Evolutionary conservation across 371 early-diverging fungal species (phyloP).

Genomic region (Entomophthora muscae): DNA sequence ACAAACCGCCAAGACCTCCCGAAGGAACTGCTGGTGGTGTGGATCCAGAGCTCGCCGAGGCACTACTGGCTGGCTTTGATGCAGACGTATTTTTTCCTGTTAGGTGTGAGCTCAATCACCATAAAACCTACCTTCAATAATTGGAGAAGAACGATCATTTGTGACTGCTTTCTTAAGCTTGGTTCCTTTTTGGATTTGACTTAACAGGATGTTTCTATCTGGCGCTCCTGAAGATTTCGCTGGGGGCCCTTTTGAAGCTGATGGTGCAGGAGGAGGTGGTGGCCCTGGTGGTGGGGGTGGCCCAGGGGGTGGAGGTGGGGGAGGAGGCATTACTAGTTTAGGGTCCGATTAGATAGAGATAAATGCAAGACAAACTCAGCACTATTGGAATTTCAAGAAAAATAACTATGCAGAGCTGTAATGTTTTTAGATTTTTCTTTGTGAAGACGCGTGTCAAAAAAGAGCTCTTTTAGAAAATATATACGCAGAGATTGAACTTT

Average conservation of each 20-base stretch:
- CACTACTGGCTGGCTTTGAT: background rate
- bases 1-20: slow-evolving; percentile 31
- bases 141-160: slow-evolving; percentile 56
- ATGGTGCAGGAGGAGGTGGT: slow-evolving; percentile 3
- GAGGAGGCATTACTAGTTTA: background rate
- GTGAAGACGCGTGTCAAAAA: too few species aligned
- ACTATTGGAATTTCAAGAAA: too few species aligned
- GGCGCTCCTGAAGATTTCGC: background rate
- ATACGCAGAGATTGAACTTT: too few species aligned
- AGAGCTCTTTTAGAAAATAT: too few species aligned
- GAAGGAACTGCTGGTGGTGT: slow-evolving; percentile 9
- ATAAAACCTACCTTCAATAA: slow-evolving; percentile 21
- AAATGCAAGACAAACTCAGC: too few species aligned
- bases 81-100: slow-evolving; percentile 10
- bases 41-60: slow-evolving; percentile 4
- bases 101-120: too few species aligned
- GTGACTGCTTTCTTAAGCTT: slow-evolving; percentile 56
- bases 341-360: too few species aligned
- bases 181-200: slow-evolving; percentile 55
- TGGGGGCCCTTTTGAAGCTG: background rate
- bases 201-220: slow-evolving; percentile 30
- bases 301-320: background rate
- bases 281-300: slow-evolving; percentile 7
- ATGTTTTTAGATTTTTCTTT: too few species aligned
- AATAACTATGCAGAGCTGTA: too few species aligned